Percentiles rank a stretch among this genome's conserved stretches.
These are phyloP conservation scores for Ogataea polymorpha DNA, from an alignment of 805 yeast species.

Conservation along the genomic window DNA sequence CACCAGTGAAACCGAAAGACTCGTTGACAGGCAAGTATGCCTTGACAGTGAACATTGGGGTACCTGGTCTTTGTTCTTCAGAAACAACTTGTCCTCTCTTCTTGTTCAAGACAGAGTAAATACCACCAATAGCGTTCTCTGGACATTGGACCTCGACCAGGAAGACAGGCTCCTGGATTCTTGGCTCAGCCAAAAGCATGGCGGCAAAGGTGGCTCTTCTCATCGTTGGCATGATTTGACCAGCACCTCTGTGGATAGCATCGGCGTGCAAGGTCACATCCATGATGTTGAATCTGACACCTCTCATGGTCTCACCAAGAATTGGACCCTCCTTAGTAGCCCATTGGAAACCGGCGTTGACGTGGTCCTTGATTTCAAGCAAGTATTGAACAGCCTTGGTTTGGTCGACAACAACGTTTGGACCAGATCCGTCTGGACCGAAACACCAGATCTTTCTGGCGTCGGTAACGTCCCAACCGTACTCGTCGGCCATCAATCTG, in stretches of 20 bases:
- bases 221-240: conserved; percentile 99
- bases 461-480: conserved; percentile 99
- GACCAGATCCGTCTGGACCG: conserved; percentile 99
- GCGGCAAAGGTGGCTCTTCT: conserved; percentile 99
- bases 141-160: conserved; percentile 99
- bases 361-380: conserved; percentile 98
- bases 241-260: conserved; percentile 99
- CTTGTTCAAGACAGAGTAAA: conserved; percentile 98
- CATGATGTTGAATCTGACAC: conserved; percentile 94
- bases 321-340: conserved; percentile 99
- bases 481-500: conserved; percentile 97
- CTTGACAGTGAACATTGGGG: conserved; percentile 99
- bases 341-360: conserved; percentile 99
- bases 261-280: conserved; percentile 99
- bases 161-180: conserved; percentile 98
- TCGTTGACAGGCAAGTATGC: conserved; percentile 99
- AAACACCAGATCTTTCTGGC: conserved; percentile 99
- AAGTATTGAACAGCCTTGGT: conserved; percentile 99
- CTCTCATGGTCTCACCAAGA: conserved; percentile 94
- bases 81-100: conserved; percentile 99
- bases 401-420: conserved; percentile 98
- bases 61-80: conserved; percentile 99
- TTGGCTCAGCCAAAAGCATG: conserved; percentile 96
- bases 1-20: conserved; percentile 99
- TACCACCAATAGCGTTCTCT: conserved; percentile 99